Percentiles rank a stretch among this genome's conserved stretches.
Evolutionary conservation across 2,329 filamentous ascomycete genomes (phyloP).

Genomic region (Tolypocladium tundrense): DNA sequence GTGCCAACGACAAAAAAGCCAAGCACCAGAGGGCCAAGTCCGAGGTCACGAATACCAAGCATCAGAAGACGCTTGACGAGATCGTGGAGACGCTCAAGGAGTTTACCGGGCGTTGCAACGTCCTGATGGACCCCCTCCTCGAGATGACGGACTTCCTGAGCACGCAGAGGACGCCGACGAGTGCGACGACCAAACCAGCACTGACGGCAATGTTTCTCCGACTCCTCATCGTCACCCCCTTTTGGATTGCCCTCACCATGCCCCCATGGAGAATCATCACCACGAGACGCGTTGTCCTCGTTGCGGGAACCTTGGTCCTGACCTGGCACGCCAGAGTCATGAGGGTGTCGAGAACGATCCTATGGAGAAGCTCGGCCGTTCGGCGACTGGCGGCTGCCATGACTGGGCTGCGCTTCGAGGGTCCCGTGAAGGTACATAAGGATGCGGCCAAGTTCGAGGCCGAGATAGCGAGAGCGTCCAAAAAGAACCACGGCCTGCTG

Average conservation of each 20-base stretch:
- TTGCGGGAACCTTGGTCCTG: slow-evolving; percentile 73
- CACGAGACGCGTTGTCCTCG: slow-evolving; percentile 71
- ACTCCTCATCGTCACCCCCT: slow-evolving; percentile 74
- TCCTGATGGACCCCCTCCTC: slow-evolving; percentile 79
- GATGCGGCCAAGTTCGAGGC: slow-evolving; percentile 9
- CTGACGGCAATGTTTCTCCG: slow-evolving; percentile 83
- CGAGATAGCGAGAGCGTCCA: slow-evolving; percentile 8
- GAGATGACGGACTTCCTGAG: slow-evolving; percentile 88
- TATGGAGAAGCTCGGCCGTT: slow-evolving; percentile 79
- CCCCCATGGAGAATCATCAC: slow-evolving; percentile 80
- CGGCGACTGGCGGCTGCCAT: slow-evolving; percentile 59
- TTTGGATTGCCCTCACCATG: slow-evolving; percentile 77
- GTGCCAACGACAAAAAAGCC: slow-evolving; percentile 14
- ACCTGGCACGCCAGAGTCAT: slow-evolving; percentile 90
- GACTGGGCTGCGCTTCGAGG: slow-evolving; percentile 69
- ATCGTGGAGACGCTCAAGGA: slow-evolving; percentile 89
- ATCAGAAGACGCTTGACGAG: slow-evolving; percentile 92
- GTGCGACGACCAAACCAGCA: slow-evolving; percentile 81
- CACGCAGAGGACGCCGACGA: slow-evolving; percentile 81
- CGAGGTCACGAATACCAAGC: slow-evolving; percentile 57
- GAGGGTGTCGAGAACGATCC: slow-evolving; percentile 71
- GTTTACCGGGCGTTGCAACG: slow-evolving; percentile 85
- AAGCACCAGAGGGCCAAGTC: slow-evolving; percentile 36
- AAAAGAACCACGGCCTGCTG: slow-evolving; percentile 14
- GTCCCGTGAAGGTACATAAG: slow-evolving; percentile 25